Base-by-base conservation (phyloP, 1,139 yeast genomes). In the Candida albicans region DNA sequence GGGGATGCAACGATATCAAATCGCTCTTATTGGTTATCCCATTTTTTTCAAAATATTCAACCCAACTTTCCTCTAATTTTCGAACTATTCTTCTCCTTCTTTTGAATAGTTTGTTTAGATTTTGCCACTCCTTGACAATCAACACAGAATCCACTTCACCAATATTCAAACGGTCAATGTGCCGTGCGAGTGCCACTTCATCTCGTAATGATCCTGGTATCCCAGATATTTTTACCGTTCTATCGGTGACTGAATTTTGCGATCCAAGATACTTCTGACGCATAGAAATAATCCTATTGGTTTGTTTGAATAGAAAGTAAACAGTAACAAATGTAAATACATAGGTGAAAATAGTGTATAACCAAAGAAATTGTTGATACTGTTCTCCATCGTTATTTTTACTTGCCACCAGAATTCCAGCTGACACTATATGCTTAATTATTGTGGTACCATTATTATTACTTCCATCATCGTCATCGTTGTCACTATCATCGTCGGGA, bases 71-170 rank as follows among this genome's bases (percentile, higher is more conserved):
- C 61, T 91, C 98, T 10, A 89, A 64, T 45, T 73, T 75, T 35
- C 71, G 62, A 13, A 90, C 57, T 1, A 87, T 66, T 15, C 60
- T 53, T 35, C 73, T 70, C 33, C 98, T 73, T 47, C 78, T 69
- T 42, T 75, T 77, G 61, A 85, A 86, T 27, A 93, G 66, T 33
- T 64, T 59, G 52, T 89, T 89, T 44, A 93, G 68, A 26, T 74
- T 76, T 11, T 77, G 78, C 97, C 98, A 93, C 59, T 91, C 91
- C 47, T 89, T 73, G 50, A 96, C 95, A 7, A 93, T 79, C 2
- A 86, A 82, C 9, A 91, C 76, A 0, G 84, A 74, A 27, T 85
- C 79, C 1, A 91, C 96, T 48, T 79, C 82, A 1, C 96, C 97
- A 37, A 91, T 84, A 24, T 86, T 84, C 37, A 91, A 68, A 13